Evolutionary conservation across 1,284 basidiomycete genomes (phyloP).

Genomic region (Paramarasmius palmivorus): DNA sequence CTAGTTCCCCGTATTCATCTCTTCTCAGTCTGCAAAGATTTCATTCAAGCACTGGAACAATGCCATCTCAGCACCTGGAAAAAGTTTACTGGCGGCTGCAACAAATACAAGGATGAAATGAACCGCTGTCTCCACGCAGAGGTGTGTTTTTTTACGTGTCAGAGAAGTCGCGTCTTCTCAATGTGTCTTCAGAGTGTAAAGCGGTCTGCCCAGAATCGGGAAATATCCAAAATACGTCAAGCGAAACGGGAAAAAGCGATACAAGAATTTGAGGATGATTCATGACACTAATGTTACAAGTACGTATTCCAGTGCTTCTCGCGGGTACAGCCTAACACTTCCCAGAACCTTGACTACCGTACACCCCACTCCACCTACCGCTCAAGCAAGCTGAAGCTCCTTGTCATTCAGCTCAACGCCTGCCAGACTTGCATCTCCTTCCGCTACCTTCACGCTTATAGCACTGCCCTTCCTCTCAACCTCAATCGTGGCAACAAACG

Average conservation of each 20-base stretch:
- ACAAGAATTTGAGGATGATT: constrained; percentile 52
- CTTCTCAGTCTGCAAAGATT: constrained; percentile 64
- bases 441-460: constrained; percentile 28
- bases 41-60: constrained; percentile 70
- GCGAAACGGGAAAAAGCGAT: constrained; percentile 58
- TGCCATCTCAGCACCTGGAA: constrained; percentile 66
- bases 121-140: constrained; percentile 77
- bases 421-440: constrained; percentile 17
- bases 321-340: not conserved
- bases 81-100: constrained; percentile 71
- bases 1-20: constrained; percentile 6
- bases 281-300: not conserved
- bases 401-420: constrained; percentile 1
- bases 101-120: constrained; percentile 68
- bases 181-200: constrained; percentile 57
- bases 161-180: not conserved
- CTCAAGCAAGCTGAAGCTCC: not conserved
- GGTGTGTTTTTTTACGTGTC: constrained; percentile 41
- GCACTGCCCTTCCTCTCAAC: constrained; percentile 31
- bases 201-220: constrained; percentile 70
- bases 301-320: not conserved
- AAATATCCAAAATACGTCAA: constrained; percentile 61
- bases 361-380: not conserved
- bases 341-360: not conserved
- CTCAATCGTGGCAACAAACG: constrained; percentile 38